phyloP scores from a whole-genome alignment of 2,329 filamentous ascomycete genomes.

The Chrysoporthe puriensis region DNA sequence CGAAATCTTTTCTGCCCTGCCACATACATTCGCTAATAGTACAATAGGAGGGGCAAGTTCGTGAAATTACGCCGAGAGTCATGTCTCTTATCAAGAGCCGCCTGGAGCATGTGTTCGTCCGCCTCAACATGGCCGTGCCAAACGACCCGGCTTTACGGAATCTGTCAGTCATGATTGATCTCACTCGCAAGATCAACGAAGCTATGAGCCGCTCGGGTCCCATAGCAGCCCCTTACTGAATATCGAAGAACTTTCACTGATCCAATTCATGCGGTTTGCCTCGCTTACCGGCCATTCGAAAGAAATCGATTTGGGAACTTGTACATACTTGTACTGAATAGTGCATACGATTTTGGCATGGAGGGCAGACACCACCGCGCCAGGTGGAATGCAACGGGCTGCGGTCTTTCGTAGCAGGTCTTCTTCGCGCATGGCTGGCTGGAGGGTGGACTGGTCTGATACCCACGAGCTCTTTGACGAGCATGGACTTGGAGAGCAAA shows the following conservation, averaged over 20 bases:
- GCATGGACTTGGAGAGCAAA: neutral
- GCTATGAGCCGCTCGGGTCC: slow-evolving; percentile 17
- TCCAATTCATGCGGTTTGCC: neutral
- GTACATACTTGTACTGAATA: slow-evolving; percentile 9
- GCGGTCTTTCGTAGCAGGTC: neutral
- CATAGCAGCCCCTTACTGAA: neutral
- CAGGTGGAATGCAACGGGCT: neutral
- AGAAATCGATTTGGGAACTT: neutral
- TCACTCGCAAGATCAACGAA: slow-evolving; percentile 40
- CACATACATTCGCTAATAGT: neutral
- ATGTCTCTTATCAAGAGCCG: slow-evolving; percentile 57
- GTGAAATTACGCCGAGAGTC: slow-evolving; percentile 60
- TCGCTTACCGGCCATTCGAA: neutral
- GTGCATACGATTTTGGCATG: slow-evolving; percentile 6
- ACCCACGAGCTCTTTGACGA: slow-evolving; percentile 6
- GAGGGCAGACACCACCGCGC: neutral
- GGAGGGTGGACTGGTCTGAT: slow-evolving; percentile 4
- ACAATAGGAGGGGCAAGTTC: slow-evolving; percentile 55
- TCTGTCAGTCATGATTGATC: slow-evolving; percentile 48
- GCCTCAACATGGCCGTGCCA: slow-evolving; percentile 51
- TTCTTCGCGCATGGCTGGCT: slow-evolving; percentile 8
- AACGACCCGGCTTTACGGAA: slow-evolving; percentile 53
- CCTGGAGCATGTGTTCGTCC: slow-evolving; percentile 56
- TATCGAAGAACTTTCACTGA: neutral
- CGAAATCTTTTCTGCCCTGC: neutral